Evolutionary conservation across 179 eudicot genomes (phyloP).

Genomic region (Vitellaria paradoxa): DNA sequence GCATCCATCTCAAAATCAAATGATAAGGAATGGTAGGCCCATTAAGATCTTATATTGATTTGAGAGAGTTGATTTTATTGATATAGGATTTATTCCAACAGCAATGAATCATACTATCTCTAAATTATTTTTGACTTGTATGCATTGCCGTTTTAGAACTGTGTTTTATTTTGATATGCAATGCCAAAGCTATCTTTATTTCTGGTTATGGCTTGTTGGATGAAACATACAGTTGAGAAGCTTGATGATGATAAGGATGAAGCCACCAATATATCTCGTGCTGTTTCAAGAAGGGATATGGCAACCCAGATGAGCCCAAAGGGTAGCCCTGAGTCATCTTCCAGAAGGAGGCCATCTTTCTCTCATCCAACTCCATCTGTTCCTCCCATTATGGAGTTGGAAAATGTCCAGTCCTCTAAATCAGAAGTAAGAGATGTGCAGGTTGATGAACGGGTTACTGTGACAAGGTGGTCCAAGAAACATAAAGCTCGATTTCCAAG

Average conservation of each 20-base stretch:
- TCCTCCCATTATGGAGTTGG: constrained; percentile 54
- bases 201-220: background rate
- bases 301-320: constrained; percentile 98
- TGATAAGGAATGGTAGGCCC: too few relatives aligned
- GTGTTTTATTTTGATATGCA: background rate
- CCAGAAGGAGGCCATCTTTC: constrained; percentile 44
- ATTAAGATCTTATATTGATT: too few relatives aligned
- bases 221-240: constrained; percentile 43
- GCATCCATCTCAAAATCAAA: too few relatives aligned
- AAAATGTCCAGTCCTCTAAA: constrained; percentile 43
- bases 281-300: constrained; percentile 84
- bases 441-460: constrained; percentile 81
- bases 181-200: background rate
- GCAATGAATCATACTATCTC: background rate
- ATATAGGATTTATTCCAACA: background rate
- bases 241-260: constrained; percentile 41
- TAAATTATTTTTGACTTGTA: background rate
- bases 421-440: constrained; percentile 76
- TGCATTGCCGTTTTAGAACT: background rate
- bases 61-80: background rate
- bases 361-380: constrained; percentile 48
- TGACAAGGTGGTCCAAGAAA: constrained; percentile 83
- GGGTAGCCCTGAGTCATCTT: constrained; percentile 62
- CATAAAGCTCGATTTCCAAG: constrained; percentile 37
- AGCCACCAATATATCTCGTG: constrained; percentile 45